Percentiles rank a stretch among this genome's conserved stretches.
phyloP scores from a whole-genome alignment of 2,329 filamentous ascomycete genomes.

The Phialophora tarda region DNA sequence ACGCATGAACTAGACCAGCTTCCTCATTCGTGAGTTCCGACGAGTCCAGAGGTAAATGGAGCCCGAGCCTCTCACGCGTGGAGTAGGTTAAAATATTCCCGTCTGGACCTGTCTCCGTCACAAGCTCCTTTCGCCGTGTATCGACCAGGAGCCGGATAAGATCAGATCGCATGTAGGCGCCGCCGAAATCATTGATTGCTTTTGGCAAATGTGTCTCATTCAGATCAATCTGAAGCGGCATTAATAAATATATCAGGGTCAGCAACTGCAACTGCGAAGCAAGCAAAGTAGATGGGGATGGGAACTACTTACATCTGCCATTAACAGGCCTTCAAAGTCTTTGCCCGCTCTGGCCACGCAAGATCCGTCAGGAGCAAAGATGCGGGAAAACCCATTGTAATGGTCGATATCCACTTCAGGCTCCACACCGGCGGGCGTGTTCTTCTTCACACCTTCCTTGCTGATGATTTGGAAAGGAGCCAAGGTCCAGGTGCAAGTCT shows the following conservation, averaged over 20 bases:
- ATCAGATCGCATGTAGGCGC: not conserved
- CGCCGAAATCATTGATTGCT: not conserved
- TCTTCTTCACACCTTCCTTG: slow-evolving; percentile 5
- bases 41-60: not conserved
- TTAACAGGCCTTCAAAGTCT: slow-evolving; percentile 1
- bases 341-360: not conserved
- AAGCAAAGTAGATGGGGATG: not conserved
- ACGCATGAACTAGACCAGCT: not conserved
- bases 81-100: not conserved
- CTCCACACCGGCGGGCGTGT: slow-evolving; percentile 1
- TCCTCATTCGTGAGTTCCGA: not conserved
- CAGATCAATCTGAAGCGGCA: not conserved
- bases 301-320: not conserved
- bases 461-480: slow-evolving; percentile 4
- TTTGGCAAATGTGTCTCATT: not conserved
- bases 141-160: not conserved
- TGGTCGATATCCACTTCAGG: slow-evolving; percentile 1
- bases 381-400: slow-evolving; percentile 9
- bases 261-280: not conserved
- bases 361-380: not conserved
- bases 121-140: not conserved
- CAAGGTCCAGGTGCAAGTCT: slow-evolving; percentile 7
- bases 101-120: not conserved
- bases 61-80: not conserved
- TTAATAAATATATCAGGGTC: not conserved